Evolutionary conservation across 2,329 filamentous ascomycete species (phyloP), one percentile per base, ranked within the genome.

Genomic region (Colletotrichum brevisporum): DNA sequence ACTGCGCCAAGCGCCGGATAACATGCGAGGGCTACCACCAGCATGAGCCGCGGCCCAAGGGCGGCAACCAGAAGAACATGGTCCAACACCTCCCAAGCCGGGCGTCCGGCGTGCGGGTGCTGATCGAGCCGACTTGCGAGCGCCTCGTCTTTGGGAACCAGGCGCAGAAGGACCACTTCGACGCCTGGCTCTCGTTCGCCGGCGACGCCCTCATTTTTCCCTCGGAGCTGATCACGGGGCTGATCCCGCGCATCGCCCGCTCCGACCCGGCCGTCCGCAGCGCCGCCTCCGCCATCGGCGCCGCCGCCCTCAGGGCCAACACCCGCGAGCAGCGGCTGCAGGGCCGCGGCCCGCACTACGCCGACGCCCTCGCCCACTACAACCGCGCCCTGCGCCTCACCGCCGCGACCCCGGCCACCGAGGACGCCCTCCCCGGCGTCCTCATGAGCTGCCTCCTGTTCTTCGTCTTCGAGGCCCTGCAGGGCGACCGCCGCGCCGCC

Each of bases 271-370:
- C 77, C 0, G 71, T 83, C 6, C 74, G 81, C 21, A 81, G 78
- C 56, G 81, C 77, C 5, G 81, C 81, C 63, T 81, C 83, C 76
- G 81, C 81, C 6, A 76, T 83, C 9, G 81, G 81, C 1, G 81
- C 81, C 1, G 63, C 63, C 16, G 50, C 63, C 0, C 27, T 69
- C 10, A 56, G 63, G 8, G 62, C 43, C 57, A 26, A 13, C 51
- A 67, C 45, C 16, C 50, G 63, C 4, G 63, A 67, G 15, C 50
- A 69, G 36, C 66, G 66, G 10, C 41, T 71, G 16, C 15, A 8
- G 15, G 63, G 60, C 1, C 39, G 36, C 3, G 62, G 70, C 3
- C 56, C 63, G 2, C 39, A 67, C 48, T 57, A 57, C 12, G 6
- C 45, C 5, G 57, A 69, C 12, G 63, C 67, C 6, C 21, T 69